These are phyloP conservation scores for Taiwanofungus camphoratus DNA, from an alignment of 1,284 basidiomycete genomes.

Conservation along the genomic window DNA sequence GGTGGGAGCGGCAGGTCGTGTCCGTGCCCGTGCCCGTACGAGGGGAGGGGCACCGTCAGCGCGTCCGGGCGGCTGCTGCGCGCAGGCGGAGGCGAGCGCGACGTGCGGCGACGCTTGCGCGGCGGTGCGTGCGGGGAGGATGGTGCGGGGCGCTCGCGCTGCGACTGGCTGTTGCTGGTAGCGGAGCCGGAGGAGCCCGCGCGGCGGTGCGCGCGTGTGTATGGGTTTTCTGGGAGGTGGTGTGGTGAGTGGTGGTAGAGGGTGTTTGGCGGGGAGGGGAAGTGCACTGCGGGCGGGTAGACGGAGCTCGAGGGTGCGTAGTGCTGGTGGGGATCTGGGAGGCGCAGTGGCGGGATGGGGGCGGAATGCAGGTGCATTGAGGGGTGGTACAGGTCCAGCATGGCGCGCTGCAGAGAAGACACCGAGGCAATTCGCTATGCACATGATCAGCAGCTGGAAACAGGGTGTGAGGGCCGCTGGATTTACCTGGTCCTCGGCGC, in stretches of 20 bases:
- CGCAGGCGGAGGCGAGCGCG: slow-evolving; percentile 21
- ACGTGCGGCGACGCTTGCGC: slow-evolving; percentile 25
- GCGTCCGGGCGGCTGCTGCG: slow-evolving; percentile 11
- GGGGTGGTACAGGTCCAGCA: slow-evolving; percentile 56
- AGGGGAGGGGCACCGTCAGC: slow-evolving; percentile 4
- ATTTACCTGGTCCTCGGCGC: slow-evolving; percentile 80
- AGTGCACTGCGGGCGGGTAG: slow-evolving; percentile 19
- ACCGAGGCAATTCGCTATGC: slow-evolving; percentile 62
- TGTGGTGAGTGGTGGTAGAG: slow-evolving; percentile 25
- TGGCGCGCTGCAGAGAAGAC: slow-evolving; percentile 59
- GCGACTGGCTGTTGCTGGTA: neutral
- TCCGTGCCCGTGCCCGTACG: too few relatives aligned
- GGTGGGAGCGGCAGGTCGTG: slow-evolving; percentile 21
- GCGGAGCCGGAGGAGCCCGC: slow-evolving; percentile 16
- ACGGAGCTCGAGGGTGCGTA: slow-evolving; percentile 4
- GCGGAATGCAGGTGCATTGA: slow-evolving; percentile 9
- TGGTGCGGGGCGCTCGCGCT: slow-evolving; percentile 4
- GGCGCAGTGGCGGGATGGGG: slow-evolving; percentile 17
- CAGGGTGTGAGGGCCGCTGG: slow-evolving; percentile 3
- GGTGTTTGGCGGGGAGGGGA: slow-evolving; percentile 25
- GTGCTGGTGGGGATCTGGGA: slow-evolving; percentile 8
- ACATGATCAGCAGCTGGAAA: slow-evolving; percentile 4
- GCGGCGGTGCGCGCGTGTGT: slow-evolving; percentile 13
- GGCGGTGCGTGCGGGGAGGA: slow-evolving; percentile 11
- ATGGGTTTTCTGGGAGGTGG: neutral